Percentiles rank a stretch among this genome's conserved stretches.
Evolutionary conservation across 441 rosid species (phyloP).

Genomic region (Omphalea diandra): DNA sequence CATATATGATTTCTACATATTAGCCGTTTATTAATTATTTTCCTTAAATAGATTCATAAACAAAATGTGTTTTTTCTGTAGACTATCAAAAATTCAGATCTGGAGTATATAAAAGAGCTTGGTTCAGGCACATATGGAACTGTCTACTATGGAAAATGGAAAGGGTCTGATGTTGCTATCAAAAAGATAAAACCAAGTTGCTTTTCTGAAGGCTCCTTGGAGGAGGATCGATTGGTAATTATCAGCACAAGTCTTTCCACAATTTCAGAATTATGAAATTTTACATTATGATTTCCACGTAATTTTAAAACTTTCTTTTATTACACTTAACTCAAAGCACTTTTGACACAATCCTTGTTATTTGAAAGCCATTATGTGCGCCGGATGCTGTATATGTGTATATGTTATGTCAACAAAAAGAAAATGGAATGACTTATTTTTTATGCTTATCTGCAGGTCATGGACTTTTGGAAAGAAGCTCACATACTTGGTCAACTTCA

Average conservation of each 20-base stretch:
- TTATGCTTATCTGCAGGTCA: constrained; percentile 25
- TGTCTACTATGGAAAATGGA: constrained; percentile 47
- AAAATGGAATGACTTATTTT: neutral
- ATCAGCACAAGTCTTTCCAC: neutral
- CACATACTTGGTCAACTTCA: constrained; percentile 40
- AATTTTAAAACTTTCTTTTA: neutral
- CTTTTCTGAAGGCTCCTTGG: constrained; percentile 26
- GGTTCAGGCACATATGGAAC: constrained; percentile 47
- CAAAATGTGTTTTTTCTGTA: constrained; percentile 18
- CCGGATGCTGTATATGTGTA: neutral
- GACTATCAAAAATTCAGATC: constrained; percentile 36
- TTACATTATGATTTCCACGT: neutral
- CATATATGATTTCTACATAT: neutral
- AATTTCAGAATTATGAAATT: neutral
- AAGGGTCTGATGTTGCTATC: constrained; percentile 43
- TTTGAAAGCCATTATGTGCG: neutral
- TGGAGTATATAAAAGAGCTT: constrained; percentile 36
- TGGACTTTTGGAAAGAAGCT: constrained; percentile 50
- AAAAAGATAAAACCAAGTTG: constrained; percentile 39
- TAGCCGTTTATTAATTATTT: neutral
- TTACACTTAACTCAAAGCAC: neutral
- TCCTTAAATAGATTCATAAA: neutral
- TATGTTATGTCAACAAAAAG: neutral
- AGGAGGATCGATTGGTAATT: constrained; percentile 34
- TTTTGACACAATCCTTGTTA: neutral